Evolutionary conservation across 1,284 basidiomycete genomes (phyloP).

Genomic region (Spongiforma sp.): DNA sequence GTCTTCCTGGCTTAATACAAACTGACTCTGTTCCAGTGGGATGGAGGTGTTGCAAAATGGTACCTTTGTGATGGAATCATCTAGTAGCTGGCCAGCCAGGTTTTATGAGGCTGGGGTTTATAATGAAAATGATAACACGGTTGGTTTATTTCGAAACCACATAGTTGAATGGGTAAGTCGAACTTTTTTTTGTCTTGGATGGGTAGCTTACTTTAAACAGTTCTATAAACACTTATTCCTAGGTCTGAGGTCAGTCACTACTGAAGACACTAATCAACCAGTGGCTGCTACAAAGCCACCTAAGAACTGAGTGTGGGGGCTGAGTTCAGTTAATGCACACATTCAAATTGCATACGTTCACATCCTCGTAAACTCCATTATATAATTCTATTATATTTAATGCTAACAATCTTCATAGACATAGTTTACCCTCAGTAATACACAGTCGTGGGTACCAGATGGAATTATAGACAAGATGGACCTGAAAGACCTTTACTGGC

Average conservation of each 20-base stretch:
- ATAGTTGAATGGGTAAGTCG: neutral
- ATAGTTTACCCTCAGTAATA: constrained; percentile 9
- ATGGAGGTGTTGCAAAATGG: constrained; percentile 6
- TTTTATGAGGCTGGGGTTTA: constrained; percentile 5
- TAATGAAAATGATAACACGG: neutral
- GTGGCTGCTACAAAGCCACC: neutral
- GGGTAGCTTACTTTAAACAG: neutral
- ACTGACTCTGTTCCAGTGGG: constrained; percentile 1
- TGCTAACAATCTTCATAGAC: neutral
- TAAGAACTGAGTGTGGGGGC: constrained; percentile 9
- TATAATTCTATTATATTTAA: neutral
- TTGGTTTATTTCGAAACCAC: neutral
- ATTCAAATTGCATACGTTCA: constrained; percentile 14
- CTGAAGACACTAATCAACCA: neutral
- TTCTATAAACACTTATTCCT: constrained; percentile 7
- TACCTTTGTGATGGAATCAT: neutral
- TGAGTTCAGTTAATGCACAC: neutral
- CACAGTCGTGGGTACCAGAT: constrained; percentile 3
- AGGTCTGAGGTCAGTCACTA: neutral
- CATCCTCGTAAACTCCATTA: neutral
- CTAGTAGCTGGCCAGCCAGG: neutral
- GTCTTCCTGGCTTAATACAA: neutral
- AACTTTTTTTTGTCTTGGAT: neutral
- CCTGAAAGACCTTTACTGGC: constrained; percentile 8
- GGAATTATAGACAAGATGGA: constrained; percentile 1